A percentile compares a stretch with the other conserved stretches of the same genome.
These are phyloP conservation scores for Boletus vinaceobasis DNA, from an alignment of 768 basidiomycete genomes.

Conservation along the genomic window DNA sequence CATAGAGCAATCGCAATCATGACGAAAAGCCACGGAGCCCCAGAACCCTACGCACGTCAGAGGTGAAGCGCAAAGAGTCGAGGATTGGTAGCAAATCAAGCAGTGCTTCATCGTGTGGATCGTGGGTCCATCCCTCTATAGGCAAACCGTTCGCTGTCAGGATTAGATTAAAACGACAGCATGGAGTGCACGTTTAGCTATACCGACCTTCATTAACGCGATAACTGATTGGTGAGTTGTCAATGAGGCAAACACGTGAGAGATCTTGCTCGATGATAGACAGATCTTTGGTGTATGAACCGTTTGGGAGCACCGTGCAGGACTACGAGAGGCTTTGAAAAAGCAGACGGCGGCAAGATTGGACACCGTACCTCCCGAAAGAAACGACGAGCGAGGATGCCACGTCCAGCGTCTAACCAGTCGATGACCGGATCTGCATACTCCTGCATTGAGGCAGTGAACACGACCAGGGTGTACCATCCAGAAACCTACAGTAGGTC, in stretches of 20 bases:
- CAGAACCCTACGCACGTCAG: conserved; percentile 89
- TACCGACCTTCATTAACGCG: conserved; percentile 83
- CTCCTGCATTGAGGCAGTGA: conserved; percentile 98
- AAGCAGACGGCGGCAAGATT: not conserved
- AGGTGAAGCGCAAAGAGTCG: conserved; percentile 93
- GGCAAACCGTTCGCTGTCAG: conserved; percentile 91
- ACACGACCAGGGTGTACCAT: conserved; percentile 99
- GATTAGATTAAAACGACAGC: not conserved
- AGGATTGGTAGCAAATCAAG: conserved; percentile 94
- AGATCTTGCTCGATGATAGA: conserved; percentile 86
- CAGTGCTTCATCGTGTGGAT: conserved; percentile 93
- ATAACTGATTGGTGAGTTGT: conserved; percentile 95
- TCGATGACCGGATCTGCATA: conserved; percentile 99
- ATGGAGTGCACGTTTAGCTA: not conserved
- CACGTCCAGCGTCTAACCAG: conserved; percentile 94
- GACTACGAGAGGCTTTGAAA: conserved; percentile 47
- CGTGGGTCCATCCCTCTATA: conserved; percentile 98
- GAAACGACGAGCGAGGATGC: conserved; percentile 81
- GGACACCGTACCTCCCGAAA: conserved; percentile 78
- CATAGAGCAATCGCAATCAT: conserved; percentile 15
- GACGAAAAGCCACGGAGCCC: conserved; percentile 62
- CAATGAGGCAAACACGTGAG: conserved; percentile 88
- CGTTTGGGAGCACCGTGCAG: conserved; percentile 88
- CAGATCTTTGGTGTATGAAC: conserved; percentile 93
- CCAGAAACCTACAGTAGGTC: conserved; percentile 72